Conservation (phyloP, 352 stramenopile genomes). For the Globisporangium lucens region DNA sequence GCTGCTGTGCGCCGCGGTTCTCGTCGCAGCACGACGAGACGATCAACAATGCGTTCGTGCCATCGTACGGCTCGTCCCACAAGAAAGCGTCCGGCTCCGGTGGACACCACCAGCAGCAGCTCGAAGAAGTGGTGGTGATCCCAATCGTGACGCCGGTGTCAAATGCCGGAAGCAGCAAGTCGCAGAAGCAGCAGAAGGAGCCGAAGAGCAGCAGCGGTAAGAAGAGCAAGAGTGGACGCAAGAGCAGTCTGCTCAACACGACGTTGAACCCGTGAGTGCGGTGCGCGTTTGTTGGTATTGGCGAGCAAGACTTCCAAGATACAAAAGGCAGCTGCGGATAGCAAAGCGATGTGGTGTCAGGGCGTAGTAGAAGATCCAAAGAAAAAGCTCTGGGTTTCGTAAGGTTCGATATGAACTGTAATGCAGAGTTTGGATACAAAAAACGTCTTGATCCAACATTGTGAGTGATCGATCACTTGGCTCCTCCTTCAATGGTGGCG, state of each 20-base stretch:
- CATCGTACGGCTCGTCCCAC: slow-evolving; percentile 18
- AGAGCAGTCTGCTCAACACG: slow-evolving; percentile 16
- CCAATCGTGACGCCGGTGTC: neutral
- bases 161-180: neutral
- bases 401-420: neutral
- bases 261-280: slow-evolving; percentile 10
- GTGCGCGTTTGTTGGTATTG: neutral
- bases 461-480: neutral
- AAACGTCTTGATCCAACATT: neutral
- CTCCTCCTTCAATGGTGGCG: slow-evolving; percentile 7
- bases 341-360: neutral
- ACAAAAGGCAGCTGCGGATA: neutral
- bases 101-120: neutral
- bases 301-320: neutral
- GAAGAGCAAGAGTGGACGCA: neutral
- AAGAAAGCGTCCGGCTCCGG: neutral
- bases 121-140: slow-evolving; percentile 2
- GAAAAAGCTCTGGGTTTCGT: neutral
- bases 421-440: neutral
- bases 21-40: slow-evolving; percentile 3
- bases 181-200: slow-evolving; percentile 6
- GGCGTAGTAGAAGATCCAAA: neutral
- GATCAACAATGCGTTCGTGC: slow-evolving; percentile 13
- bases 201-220: neutral
- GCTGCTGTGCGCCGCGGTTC: slow-evolving; percentile 24